Evolutionary conservation across 495 filamentous ascomycete species (phyloP).

Genomic region (Xylaria scruposa): DNA sequence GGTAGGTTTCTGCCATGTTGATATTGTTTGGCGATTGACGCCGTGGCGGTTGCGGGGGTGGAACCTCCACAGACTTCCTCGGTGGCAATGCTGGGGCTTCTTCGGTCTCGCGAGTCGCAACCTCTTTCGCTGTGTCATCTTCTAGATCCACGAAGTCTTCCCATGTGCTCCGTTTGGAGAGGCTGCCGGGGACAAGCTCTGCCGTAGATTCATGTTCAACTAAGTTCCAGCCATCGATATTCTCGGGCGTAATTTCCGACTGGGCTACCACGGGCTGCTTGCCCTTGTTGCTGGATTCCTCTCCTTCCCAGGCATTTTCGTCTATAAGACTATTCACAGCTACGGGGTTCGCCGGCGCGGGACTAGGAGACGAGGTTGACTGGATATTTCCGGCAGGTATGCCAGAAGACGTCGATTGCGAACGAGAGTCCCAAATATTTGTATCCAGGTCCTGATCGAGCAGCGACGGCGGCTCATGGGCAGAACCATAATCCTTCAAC

Average conservation of each 20-base stretch:
- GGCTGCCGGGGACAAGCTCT: slow-evolving; percentile 31
- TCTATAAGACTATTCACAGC: slow-evolving; percentile 39
- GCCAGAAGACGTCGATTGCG: slow-evolving; percentile 40
- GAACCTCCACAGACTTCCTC: slow-evolving; percentile 37
- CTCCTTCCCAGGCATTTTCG: slow-evolving; percentile 53
- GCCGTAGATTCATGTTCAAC: slow-evolving; percentile 50
- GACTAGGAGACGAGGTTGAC: neutral
- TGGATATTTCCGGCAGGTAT: slow-evolving; percentile 14
- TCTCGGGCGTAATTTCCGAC: slow-evolving; percentile 35
- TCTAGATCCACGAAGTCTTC: slow-evolving; percentile 46
- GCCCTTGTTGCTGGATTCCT: slow-evolving; percentile 41
- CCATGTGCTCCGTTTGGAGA: slow-evolving; percentile 47
- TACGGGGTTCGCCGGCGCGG: neutral
- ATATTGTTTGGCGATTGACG: slow-evolving; percentile 35
- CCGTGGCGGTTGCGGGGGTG: slow-evolving; percentile 45
- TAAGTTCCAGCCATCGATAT: slow-evolving; percentile 56
- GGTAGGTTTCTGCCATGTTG: slow-evolving; percentile 55
- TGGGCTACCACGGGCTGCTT: slow-evolving; percentile 38
- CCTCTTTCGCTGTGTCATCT: slow-evolving; percentile 34
- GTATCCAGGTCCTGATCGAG: slow-evolving; percentile 40
- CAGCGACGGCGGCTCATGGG: slow-evolving; percentile 30
- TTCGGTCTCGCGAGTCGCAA: slow-evolving; percentile 33
- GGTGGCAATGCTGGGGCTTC: slow-evolving; percentile 49
- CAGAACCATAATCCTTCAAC: slow-evolving; percentile 11
- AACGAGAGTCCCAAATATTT: slow-evolving; percentile 47